Percentiles rank a stretch among this genome's conserved stretches.
These are phyloP conservation scores for Tolypocladium pustulatum DNA, from an alignment of 2,329 filamentous ascomycete genomes.

Conservation along the genomic window DNA sequence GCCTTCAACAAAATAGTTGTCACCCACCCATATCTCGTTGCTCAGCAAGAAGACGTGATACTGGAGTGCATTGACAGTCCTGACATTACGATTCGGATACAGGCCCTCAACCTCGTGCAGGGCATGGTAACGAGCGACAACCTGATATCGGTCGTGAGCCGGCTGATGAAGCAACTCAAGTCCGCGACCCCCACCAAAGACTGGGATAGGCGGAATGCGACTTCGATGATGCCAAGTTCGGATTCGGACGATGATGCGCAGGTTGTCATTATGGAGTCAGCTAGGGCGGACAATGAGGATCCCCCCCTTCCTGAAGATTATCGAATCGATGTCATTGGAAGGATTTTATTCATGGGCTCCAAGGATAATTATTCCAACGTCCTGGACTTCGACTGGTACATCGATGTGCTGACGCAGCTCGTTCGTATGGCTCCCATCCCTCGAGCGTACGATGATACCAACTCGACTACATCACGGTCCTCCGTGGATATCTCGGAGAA, in stretches of 20 bases:
- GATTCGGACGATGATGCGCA: constrained; percentile 43
- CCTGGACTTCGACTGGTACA: constrained; percentile 93
- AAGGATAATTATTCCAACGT: constrained; percentile 80
- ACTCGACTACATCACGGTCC: constrained; percentile 14
- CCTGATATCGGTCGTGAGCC: constrained; percentile 71
- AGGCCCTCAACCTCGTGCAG: constrained; percentile 82
- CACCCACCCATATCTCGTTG: constrained; percentile 80
- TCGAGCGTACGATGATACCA: constrained; percentile 26
- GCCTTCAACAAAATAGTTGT: constrained; percentile 91
- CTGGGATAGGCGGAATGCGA: constrained; percentile 26
- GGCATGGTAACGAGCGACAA: constrained; percentile 91
- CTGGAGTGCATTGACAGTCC: constrained; percentile 91
- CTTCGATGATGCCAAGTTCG: constrained; percentile 31
- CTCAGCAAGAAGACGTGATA: constrained; percentile 91
- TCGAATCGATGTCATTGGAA: constrained; percentile 66
- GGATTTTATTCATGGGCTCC: constrained; percentile 83
- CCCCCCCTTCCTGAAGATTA: constrained; percentile 77
- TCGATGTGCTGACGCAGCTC: constrained; percentile 79
- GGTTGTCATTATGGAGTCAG: constrained; percentile 25
- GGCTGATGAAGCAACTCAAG: constrained; percentile 78
- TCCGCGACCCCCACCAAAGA: constrained; percentile 45
- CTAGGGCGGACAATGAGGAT: constrained; percentile 25
- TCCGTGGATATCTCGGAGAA: constrained; percentile 47
- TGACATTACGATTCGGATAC: constrained; percentile 90
- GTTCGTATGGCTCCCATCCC: constrained; percentile 57